Conservation (phyloP, 345 rosid species). For the Sonneratia alba region DNA sequence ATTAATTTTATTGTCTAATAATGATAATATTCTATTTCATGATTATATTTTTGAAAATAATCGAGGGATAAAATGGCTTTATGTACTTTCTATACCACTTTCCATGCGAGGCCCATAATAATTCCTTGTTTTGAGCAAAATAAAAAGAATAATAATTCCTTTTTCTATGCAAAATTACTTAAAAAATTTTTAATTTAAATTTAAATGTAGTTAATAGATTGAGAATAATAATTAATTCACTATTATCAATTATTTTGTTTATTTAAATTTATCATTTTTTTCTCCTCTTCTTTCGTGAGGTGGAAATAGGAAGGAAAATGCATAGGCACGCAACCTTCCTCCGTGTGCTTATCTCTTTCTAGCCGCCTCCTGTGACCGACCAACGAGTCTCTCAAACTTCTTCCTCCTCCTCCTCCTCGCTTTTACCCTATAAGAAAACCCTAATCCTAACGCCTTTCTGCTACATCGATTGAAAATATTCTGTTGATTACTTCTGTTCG, state of each 20-base stretch:
- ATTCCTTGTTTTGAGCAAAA: too few relatives aligned
- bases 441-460: not conserved
- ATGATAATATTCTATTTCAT: too few relatives aligned
- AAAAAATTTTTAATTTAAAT: too few relatives aligned
- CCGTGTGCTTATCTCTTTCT: not conserved
- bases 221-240: too few relatives aligned
- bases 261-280: not conserved
- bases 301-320: not conserved
- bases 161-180: too few relatives aligned
- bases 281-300: not conserved
- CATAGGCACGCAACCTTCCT: not conserved
- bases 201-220: too few relatives aligned
- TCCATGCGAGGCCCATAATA: too few relatives aligned
- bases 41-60: too few relatives aligned
- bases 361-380: slow-evolving; percentile 5
- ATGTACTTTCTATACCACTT: too few relatives aligned
- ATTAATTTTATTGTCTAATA: too few relatives aligned
- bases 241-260: not conserved
- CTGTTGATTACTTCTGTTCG: not conserved
- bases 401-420: not conserved
- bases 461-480: not conserved
- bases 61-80: too few relatives aligned
- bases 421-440: not conserved
- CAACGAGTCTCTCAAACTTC: not conserved
- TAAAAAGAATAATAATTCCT: too few relatives aligned